These are phyloP conservation scores for Nitzschia sp. DNA, from an alignment of 108 stramenopile genomes.

Conservation along the genomic window DNA sequence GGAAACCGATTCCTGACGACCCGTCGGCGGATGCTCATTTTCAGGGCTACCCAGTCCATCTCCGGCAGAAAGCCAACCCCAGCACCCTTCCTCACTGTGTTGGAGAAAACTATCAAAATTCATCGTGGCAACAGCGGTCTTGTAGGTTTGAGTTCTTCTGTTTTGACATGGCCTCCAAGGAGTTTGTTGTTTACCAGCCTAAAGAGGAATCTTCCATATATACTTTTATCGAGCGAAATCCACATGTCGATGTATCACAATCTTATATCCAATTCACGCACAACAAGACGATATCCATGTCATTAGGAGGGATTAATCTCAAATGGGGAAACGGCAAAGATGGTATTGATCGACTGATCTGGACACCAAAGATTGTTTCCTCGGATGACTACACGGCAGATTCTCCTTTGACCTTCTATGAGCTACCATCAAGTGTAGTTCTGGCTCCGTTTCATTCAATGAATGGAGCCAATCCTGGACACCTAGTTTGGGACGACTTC, in stretches of 20 bases:
- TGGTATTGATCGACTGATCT: constrained; percentile 31
- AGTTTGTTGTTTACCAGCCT: constrained; percentile 54
- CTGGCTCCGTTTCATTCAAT: constrained; percentile 50
- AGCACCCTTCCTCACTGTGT: constrained; percentile 46
- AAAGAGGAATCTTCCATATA: constrained; percentile 24
- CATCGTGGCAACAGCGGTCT: constrained; percentile 42
- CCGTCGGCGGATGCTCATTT: constrained; percentile 38
- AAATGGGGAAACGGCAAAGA: constrained; percentile 41
- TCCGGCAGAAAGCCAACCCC: constrained; percentile 6
- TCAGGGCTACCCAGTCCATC: constrained; percentile 33
- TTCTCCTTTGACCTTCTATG: constrained; percentile 33
- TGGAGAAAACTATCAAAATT: constrained; percentile 50
- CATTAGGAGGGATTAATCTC: constrained; percentile 49
- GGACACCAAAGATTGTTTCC: constrained; percentile 38
- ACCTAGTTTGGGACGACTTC: constrained; percentile 67
- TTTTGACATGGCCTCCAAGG: constrained; percentile 42
- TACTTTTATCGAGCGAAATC: constrained; percentile 1
- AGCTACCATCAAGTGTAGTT: constrained; percentile 37
- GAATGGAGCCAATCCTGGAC: constrained; percentile 52
- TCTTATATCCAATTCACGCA: constrained; percentile 13
- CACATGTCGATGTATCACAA: constrained; percentile 27
- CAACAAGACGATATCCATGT: constrained; percentile 25
- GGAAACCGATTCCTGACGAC: not conserved
- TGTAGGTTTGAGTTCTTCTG: constrained; percentile 48
- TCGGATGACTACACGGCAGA: not conserved